Conservation (phyloP, 306 rosid genomes). For the Inga oerstediana region DNA sequence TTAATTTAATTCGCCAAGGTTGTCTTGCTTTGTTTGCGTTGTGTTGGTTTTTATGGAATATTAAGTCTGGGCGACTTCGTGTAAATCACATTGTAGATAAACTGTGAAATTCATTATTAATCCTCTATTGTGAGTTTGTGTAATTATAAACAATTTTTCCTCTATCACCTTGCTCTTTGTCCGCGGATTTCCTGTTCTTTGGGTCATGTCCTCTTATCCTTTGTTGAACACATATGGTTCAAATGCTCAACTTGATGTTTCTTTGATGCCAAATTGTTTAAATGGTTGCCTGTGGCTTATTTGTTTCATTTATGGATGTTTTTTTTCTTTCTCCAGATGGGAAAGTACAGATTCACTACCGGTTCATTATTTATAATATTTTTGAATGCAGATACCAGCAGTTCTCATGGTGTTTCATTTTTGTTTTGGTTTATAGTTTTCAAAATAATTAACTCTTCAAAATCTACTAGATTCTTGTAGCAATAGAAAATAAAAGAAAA, state of each 20-base stretch:
- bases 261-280: not conserved
- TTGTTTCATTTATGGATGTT: not conserved
- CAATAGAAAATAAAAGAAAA: not conserved
- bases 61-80: constrained; percentile 11
- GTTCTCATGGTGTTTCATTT: not conserved
- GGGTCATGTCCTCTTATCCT: not conserved
- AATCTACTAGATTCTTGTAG: not conserved
- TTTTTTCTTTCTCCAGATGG: not conserved
- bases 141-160: not conserved
- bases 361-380: not conserved
- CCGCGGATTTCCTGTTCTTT: not conserved
- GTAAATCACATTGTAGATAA: not conserved
- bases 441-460: not conserved
- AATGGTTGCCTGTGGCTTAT: not conserved
- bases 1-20: not conserved
- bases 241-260: not conserved
- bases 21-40: not conserved
- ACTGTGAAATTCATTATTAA: constrained; percentile 3
- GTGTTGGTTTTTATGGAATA: not conserved
- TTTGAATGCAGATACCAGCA: not conserved
- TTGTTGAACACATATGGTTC: not conserved
- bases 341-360: not conserved
- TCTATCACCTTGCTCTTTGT: not conserved
- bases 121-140: not conserved
- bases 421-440: not conserved